A percentile compares a stretch with the other conserved stretches of the same genome.
Evolutionary conservation across 164 flowering plant species (phyloP).

Genomic region (Pachysandra terminalis): DNA sequence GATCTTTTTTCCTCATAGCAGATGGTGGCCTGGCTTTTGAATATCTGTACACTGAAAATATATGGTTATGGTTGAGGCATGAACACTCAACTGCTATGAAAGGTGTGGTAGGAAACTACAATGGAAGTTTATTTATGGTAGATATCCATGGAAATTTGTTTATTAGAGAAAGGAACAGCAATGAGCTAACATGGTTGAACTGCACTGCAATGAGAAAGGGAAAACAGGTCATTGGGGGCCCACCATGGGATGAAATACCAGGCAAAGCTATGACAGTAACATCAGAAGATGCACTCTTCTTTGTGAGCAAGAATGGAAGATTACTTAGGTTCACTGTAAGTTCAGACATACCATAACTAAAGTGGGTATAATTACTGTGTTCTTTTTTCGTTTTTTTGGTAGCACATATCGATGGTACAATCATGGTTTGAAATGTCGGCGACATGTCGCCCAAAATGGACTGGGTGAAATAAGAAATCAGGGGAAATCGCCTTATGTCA

Average conservation of each 20-base stretch:
- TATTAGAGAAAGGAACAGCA: constrained; percentile 58
- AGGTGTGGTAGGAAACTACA: constrained; percentile 70
- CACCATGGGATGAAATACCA: constrained; percentile 73
- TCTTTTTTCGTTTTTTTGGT: no score
- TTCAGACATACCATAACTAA: not conserved
- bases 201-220: constrained; percentile 77
- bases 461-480: no score
- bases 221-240: constrained; percentile 55
- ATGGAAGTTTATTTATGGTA: constrained; percentile 71
- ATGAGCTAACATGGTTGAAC: constrained; percentile 66
- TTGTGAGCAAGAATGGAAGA: constrained; percentile 69
- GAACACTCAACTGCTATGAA: constrained; percentile 55
- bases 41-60: constrained; percentile 49
- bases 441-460: no score
- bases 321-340: constrained; percentile 73
- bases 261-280: constrained; percentile 36
- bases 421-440: no score
- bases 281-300: constrained; percentile 63
- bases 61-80: constrained; percentile 78
- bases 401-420: no score
- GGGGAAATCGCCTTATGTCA: no score
- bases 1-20: constrained; percentile 64
- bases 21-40: constrained; percentile 58
- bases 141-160: constrained; percentile 57
- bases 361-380: not conserved